Base-by-base conservation (phyloP, 805 yeast genomes). In the Nadsonia fulvescens region DNA sequence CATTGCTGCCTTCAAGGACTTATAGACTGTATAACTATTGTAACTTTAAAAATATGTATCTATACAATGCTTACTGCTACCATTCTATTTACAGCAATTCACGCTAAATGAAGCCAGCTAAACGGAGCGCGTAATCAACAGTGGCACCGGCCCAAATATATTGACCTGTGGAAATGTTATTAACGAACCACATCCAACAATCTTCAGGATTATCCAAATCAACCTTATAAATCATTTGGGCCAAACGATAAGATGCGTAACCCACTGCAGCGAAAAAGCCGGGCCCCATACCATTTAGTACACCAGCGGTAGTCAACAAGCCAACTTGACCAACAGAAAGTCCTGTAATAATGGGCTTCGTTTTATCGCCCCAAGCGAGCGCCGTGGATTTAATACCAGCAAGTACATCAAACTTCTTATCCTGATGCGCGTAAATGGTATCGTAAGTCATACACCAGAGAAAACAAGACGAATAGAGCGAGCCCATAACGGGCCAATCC, bases 331-430 rank as follows among this genome's bases (percentile, higher is more conserved):
- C 69, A 2, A 57, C 56, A 5, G 79, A 64, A 36, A 82, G 45
- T 1, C 64, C 70, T 23, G 66, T 58, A 40, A 77, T 58, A 21
- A 82, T 66, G 7, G 68, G 61, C 45, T 76, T 82, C 1, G 93
- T 66, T 16, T 66, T 61, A 12, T 63, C 65, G 6, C 91, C 92
- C 98, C 98, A 91, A 2, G 77, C 83, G 37, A 89, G 61, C 5
- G 99, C 99, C 1, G 96, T 82, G 2, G 93, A 78, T 48, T 82
- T 82, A 38, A 89, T 75, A 12, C 98, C 98, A 1, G 93, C 95
- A 31, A 64, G 60, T 28, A 78, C 54, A 51, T 89, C 99, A 42
- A 74, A 89, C 27, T 49, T 53, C 53, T 89, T 89, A 51, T 89
- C 99, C 53, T 89, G 99, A 46, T 89, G 99, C 1, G 98, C 99